Base-by-base conservation (phyloP, 2,329 filamentous ascomycete species). In the Dendrostoma leiphaemia region DNA sequence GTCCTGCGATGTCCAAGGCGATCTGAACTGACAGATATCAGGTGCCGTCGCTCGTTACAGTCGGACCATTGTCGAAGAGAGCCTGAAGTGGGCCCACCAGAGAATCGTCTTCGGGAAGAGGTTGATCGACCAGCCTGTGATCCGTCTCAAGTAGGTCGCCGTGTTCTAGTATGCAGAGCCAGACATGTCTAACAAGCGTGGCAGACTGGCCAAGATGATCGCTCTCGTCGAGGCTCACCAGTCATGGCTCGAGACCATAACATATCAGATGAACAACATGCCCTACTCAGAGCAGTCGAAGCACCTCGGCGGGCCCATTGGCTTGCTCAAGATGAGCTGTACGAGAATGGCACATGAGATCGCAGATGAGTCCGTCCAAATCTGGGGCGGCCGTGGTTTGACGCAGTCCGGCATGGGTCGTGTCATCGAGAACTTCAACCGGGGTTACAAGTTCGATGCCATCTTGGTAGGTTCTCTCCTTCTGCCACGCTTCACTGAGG, bases 201-300 rank as follows among this genome's bases (percentile, higher is more conserved):
- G 19, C 28, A 46, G 44, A 13, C 83, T 95, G 54, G 90, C 90
- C 58, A 90, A 89, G 67, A 94, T 95, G 89, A 94, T 95, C 61
- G 83, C 88, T 4, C 83, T 89, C 47, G 82, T 85, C 61, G 90
- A 96, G 70, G 80, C 88, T n/a, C 87, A 89, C 71, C 90, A 95
- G 70, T 82, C 90, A 19, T 95, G 89, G 89, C 81, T 94, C 46
- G 90, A 95, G 70, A 84, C 82, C 38, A 85, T 94, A 65, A 91
- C 90, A 19, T 90, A 91, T 75, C 90, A 95, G 68, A 95, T 95
- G 90, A 88, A 82, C 74, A 79, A 90, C 69, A 90, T 95, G 88
- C 81, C 82, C 31, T 94, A 95, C 71, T 78, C 81, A 51, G 74
- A 93, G 67, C 90, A 95, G 69, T 78, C 87, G 23, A 83, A 84